phyloP scores from a whole-genome alignment of 345 rosid species.

The Salix viminalis region DNA sequence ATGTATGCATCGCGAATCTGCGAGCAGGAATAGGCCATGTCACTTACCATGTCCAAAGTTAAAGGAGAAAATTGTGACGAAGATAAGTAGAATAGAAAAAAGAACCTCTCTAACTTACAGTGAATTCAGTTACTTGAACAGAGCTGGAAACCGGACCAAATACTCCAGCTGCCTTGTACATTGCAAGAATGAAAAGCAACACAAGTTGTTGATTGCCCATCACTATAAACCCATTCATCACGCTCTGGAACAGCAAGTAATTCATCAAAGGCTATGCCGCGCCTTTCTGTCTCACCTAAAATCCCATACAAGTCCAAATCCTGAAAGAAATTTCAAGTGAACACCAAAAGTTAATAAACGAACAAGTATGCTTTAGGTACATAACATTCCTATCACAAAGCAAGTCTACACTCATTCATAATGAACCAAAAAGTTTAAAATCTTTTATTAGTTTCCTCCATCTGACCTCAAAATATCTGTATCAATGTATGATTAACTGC shows the following conservation, averaged over 20 bases:
- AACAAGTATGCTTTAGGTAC: not conserved
- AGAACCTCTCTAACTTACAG: conserved; percentile 42
- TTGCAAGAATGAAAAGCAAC: conserved; percentile 87
- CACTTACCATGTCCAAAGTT: not conserved
- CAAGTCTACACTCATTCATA: too few relatives aligned
- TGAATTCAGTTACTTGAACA: conserved; percentile 94
- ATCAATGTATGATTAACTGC: not conserved
- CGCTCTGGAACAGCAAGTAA: conserved; percentile 82
- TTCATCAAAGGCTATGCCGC: conserved; percentile 76
- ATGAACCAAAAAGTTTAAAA: too few relatives aligned
- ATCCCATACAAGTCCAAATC: conserved; percentile 74
- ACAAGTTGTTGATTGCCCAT: conserved; percentile 91
- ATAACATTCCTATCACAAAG: too few relatives aligned
- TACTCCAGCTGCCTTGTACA: conserved; percentile 93
- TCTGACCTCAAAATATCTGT: not conserved
- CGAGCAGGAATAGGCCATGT: not conserved
- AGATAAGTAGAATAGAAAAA: not conserved
- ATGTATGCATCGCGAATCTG: conserved; percentile 92
- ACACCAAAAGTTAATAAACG: not conserved
- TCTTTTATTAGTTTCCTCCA: too few relatives aligned
- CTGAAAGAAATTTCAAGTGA: conserved; percentile 28
- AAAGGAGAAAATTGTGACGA: not conserved
- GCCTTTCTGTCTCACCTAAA: conserved; percentile 71
- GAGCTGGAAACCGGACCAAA: conserved; percentile 60
- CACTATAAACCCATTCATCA: conserved; percentile 95